Evolutionary conservation across 1,284 basidiomycete genomes (phyloP), one percentile per base, ranked within the genome.

Genomic region (Cutaneotrichosporon cavernicola): DNA sequence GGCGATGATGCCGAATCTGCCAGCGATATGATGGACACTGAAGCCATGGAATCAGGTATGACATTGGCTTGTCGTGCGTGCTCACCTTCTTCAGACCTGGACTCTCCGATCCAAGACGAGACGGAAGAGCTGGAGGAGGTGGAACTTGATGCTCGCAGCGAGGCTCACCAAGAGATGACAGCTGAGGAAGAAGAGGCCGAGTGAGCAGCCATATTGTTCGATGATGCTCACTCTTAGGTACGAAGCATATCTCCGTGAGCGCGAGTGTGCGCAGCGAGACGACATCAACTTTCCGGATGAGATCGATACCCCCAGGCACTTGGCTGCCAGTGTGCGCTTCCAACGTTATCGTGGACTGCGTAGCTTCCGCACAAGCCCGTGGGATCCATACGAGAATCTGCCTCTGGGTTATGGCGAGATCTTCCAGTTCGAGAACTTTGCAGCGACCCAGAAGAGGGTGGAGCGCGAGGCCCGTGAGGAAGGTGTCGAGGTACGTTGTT

Each of bases 341-440:
- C 91, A 93, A 70, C 86, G 96, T 40, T 99, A 89, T 80, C 88
- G 96, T 62, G 97, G 96, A 0, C 80, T 99, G 79, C 88, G 89
- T 61, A 93, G 90, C 14, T 91, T 99, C 85, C 86, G 96, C 46
- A 98, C 97, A 2, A 93, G 90, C 72, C 90, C 91, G 22, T 99
- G 96, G 96, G 96, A 99, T 78, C 89, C 96, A 8, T 98, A 92
- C 73, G 96, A 99, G 81, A 96, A 97, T 72, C 84, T 99, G 21
- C 97, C 96, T 5, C 81, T 89, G 60, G 95, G 99, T 75, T 99
- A 99, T 75, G 93, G 90, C 0, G 85, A 90, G 51, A 96, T 98
- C 70, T 99, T 98, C 82, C 92, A 96, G 79, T 98, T 99, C 74
- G 94, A 97, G 79, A 92, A 96, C 74, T 98, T 90, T 81, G 89